Conservation (phyloP, 345 rosid genomes). For the Pistacia atlantica region DNA sequence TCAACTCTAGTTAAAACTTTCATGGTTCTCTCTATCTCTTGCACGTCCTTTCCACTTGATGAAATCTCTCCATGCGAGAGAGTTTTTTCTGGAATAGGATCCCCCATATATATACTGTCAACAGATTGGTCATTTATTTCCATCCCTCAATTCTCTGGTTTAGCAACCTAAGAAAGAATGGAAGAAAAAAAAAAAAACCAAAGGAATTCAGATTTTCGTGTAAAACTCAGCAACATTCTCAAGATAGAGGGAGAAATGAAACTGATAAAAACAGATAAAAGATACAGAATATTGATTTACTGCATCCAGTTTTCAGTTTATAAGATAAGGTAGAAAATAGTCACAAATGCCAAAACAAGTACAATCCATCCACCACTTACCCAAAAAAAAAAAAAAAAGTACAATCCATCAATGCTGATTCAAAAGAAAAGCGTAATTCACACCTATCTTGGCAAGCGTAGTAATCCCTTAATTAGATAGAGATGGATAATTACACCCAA, state of each 20-base stretch:
- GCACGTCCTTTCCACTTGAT: conserved; percentile 32
- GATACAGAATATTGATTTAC: not conserved
- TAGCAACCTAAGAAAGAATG: conserved; percentile 15
- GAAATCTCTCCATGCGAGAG: conserved; percentile 25
- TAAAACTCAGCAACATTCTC: not conserved
- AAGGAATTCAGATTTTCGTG: not conserved
- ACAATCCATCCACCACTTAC: not conserved
- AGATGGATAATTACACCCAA: not conserved
- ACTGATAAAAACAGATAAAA: conserved; percentile 10
- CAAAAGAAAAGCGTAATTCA: conserved; percentile 5
- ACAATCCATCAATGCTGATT: conserved; percentile 7
- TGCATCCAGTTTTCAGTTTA: not conserved
- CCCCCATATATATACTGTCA: conserved; percentile 4
- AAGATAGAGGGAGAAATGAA: not conserved
- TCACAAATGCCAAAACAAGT: not conserved
- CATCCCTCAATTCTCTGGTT: conserved; percentile 23
- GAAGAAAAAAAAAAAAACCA: not conserved
- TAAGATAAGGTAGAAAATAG: not conserved
- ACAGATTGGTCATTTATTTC: conserved; percentile 18
- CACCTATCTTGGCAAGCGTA: not conserved
- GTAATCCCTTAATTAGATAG: not conserved
- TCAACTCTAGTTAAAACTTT: conserved; percentile 48
- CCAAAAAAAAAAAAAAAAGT: not conserved
- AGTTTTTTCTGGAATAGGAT: conserved; percentile 17
- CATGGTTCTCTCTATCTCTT: conserved; percentile 42